Evolutionary conservation across 2,329 filamentous ascomycete genomes (phyloP), one percentile per base, ranked within the genome.

Genomic region (Gnomoniopsis smithogilvyi): DNA sequence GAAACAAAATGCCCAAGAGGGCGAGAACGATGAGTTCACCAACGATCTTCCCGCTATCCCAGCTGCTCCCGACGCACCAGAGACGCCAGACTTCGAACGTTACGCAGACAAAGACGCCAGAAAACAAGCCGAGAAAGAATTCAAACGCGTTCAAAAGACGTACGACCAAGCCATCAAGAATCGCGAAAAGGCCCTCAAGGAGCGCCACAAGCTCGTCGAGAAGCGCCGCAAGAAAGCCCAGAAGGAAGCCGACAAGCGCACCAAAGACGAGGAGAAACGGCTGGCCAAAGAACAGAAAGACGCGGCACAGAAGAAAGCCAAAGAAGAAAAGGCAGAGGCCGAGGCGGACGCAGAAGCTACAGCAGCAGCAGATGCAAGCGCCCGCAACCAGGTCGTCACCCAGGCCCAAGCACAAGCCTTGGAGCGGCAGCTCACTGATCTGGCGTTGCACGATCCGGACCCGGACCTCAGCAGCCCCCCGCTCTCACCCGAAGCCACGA

Each of bases 101-200:
- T 87, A 84, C 68, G 74, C 80, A 2, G 85, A 91, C 71, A 88
- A 88, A 66, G 82, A 85, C 7, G 77, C 83, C 30, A 83, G 85
- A 10, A 91, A 89, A 66, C 79, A 85, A 45, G 88, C 86, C 1
- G 86, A 91, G 66, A 89, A 87, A 59, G 87, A 91, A 66, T 79
- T 85, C 57, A 83, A 84, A 54, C 80, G 82, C 14, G 77, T 78
- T 1, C 76, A 85, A 34, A 90, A 90, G 67, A 78, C 78, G 10
- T 89, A 91, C 68, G 81, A 88, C 30, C 80, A 84, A 66, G 83
- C 85, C 12, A 71, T 90, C 61, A 91, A 90, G 70, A 81, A 86
- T 60, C 85, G 85, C 38, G 82, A 86, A 43, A 88, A 83, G 65
- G 80, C 82, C 11, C 76, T 91, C 51, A 81, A 81, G 51, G 85